phyloP scores from a whole-genome alignment of 305 asterid genomes.

The Fraxinus albicans region DNA sequence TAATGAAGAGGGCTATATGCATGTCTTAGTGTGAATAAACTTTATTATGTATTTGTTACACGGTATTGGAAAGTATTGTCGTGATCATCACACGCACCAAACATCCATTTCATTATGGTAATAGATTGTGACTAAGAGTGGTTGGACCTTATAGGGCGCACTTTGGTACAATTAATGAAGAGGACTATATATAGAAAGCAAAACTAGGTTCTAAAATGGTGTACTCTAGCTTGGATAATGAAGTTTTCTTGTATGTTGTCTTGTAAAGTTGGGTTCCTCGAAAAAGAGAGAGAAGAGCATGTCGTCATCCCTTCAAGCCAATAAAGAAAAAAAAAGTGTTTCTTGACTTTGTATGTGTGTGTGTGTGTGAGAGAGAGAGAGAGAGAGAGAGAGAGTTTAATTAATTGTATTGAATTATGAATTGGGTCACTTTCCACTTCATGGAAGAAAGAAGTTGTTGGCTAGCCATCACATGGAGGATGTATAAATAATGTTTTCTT shows the following conservation, averaged over 20 bases:
- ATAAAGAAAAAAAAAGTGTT: conserved; percentile 4
- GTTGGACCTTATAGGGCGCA: too few species aligned
- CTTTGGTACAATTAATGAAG: too few species aligned
- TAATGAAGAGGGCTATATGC: too few species aligned
- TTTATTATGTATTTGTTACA: too few species aligned
- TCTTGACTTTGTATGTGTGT: background rate
- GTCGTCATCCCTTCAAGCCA: conserved; percentile 26
- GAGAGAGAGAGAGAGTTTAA: background rate
- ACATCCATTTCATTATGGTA: too few species aligned
- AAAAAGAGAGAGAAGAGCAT: conserved; percentile 46
- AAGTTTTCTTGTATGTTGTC: conserved; percentile 16
- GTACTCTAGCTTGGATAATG: background rate
- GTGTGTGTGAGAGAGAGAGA: background rate
- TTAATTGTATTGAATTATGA: background rate
- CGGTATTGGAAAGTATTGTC: too few species aligned
- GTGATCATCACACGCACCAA: too few species aligned
- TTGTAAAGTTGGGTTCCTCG: conserved; percentile 36
- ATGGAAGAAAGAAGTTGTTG: background rate
- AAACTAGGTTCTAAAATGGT: too few species aligned
- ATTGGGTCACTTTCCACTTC: background rate
- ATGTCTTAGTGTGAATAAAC: background rate
- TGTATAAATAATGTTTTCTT: background rate
- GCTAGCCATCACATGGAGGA: background rate
- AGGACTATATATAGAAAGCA: too few species aligned
- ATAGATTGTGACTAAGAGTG: too few species aligned